Percentiles rank a stretch among this genome's conserved stretches.
phyloP scores from a whole-genome alignment of 2,329 filamentous ascomycete species.

The Harringtonia lauricola region DNA sequence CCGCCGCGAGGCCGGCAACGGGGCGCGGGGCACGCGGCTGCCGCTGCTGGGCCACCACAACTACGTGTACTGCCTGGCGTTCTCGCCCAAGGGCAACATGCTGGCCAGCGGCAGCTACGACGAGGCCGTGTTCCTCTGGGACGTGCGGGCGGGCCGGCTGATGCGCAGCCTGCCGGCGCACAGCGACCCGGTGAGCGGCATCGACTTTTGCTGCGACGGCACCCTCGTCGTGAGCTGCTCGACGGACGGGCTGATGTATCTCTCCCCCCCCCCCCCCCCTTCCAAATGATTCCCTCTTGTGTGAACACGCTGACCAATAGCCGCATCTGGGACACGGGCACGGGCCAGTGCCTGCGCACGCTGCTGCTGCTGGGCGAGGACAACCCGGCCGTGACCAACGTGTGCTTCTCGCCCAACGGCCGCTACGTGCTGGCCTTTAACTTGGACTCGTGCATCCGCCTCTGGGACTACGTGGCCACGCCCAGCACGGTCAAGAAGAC shows the following conservation, averaged over 20 bases:
- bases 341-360: slow-evolving; percentile 88
- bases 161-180: slow-evolving; percentile 92
- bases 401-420: slow-evolving; percentile 89
- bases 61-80: slow-evolving; percentile 88
- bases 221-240: slow-evolving; percentile 87
- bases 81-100: slow-evolving; percentile 97
- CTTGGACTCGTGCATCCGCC: slow-evolving; percentile 75
- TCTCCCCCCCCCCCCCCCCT: too few species aligned
- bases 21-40: slow-evolving; percentile 27
- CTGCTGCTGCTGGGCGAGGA: slow-evolving; percentile 96
- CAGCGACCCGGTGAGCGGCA: slow-evolving; percentile 85
- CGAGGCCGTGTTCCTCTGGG: slow-evolving; percentile 95
- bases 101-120: slow-evolving; percentile 92
- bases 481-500: slow-evolving; percentile 73
- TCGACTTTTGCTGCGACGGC: slow-evolving; percentile 87
- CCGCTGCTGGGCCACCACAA: slow-evolving; percentile 83
- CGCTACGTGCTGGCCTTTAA: slow-evolving; percentile 88
- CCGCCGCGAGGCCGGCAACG: background rate
- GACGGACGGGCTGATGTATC: slow-evolving; percentile 77
- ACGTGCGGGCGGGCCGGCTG: slow-evolving; percentile 73
- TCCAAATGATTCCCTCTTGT: too few species aligned
- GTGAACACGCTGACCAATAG: slow-evolving; percentile 22
- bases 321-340: slow-evolving; percentile 90
- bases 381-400: slow-evolving; percentile 78
- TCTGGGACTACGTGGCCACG: slow-evolving; percentile 93